Base-by-base conservation (phyloP, 2,329 filamentous ascomycete species). In the Cordyceps cicadae region DNA sequence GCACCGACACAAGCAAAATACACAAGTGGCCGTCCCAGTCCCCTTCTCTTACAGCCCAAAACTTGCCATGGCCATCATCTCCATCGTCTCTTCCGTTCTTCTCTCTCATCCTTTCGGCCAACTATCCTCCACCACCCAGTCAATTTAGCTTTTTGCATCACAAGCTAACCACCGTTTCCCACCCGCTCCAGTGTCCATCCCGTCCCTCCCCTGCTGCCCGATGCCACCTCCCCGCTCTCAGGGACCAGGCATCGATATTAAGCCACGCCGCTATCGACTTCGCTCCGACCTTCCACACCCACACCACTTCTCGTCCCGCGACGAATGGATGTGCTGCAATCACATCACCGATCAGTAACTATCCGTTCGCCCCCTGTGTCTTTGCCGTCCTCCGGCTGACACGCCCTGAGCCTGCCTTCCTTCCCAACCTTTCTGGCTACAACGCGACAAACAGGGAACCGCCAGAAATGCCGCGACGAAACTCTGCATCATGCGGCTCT, bases 131-230 rank as follows among this genome's bases (percentile, higher is more conserved):
- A 32, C 48, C 48, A 29, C 17, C 46, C 46, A 29, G 5, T n/a
- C 26, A 8, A 14, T 46, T 46, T 48, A 46, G 29, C 29, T 48
- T 56, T 56, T 6, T 56, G 43, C 41, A 48, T 55, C 41, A 9
- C 24, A 19, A 45, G 15, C 26, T 24, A 54, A 37, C 4, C 12
- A 5, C 3, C 24, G 2, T 24, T 24, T 54, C 34, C 32, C 34
- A 12, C 34, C 29, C 14, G 51, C 51, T 39, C 51, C 51, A 53
- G 51, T 17, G 34, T 53, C 51, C 34, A 14, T 53, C 51, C 52
- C 52, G 52, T 54, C 52, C 52, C 37, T 54, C 52, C 17, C 2
- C 52, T 54, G 52, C 52, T 54, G 52, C 52, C 26, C 52, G 37
- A 54, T 54, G 39, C 52, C 52, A 21, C 37, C 51, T 41, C 51